Percentiles rank a stretch among this genome's conserved stretches.
phyloP scores from a whole-genome alignment of 805 yeast species.

The Kodamaea jinghongensis region DNA sequence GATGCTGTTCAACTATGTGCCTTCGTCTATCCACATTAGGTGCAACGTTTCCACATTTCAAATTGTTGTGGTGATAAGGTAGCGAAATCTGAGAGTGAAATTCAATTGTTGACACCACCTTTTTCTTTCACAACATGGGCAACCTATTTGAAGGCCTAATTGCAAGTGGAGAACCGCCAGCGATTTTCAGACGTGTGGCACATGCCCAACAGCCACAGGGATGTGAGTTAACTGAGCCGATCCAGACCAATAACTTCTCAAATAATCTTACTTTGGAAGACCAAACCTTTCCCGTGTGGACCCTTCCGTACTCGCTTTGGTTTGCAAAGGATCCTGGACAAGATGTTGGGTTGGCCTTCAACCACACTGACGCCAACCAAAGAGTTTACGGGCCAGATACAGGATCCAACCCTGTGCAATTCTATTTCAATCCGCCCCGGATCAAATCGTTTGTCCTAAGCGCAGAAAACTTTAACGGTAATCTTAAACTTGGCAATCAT shows the following conservation, averaged over 20 bases:
- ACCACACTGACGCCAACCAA: conserved; percentile 58
- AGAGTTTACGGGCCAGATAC: conserved; percentile 71
- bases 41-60: too few species aligned
- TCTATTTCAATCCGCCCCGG: conserved; percentile 66
- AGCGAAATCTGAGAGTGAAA: too few species aligned
- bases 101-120: too few species aligned
- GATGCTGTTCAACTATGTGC: too few species aligned
- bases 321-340: conserved; percentile 44
- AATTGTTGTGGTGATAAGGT: too few species aligned
- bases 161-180: conserved; percentile 42
- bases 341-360: conserved; percentile 62
- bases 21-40: too few species aligned
- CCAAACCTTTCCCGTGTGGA: conserved; percentile 72
- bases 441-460: conserved; percentile 54
- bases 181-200: conserved; percentile 32
- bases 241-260: conserved; percentile 77
- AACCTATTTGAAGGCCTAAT: conserved; percentile 27
- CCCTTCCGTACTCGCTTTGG: conserved; percentile 82
- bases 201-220: conserved; percentile 39
- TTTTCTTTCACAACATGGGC: too few species aligned
- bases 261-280: conserved; percentile 66
- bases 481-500: conserved; percentile 24
- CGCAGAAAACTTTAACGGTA: conserved; percentile 27
- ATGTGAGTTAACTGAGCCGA: conserved; percentile 36
- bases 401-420: conserved; percentile 49